Conservation (phyloP, 2,329 filamentous ascomycete genomes). For the Aspergillus bombycis region DNA sequence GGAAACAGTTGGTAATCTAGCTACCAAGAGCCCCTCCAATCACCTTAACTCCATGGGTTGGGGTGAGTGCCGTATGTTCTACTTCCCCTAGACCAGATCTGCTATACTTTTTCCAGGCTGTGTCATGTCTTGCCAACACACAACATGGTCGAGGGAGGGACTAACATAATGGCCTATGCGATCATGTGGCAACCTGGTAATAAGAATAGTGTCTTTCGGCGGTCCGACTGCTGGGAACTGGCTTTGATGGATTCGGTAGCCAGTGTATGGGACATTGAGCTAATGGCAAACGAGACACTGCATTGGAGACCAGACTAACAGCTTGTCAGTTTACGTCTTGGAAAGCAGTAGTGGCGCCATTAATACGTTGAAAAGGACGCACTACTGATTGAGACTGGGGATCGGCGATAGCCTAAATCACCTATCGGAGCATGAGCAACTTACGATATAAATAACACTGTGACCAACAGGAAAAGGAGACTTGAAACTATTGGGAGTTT, state of each 20-base stretch:
- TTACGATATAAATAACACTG: neutral
- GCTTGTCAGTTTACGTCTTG: neutral
- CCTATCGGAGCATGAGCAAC: accelerated
- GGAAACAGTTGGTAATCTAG: too few species aligned
- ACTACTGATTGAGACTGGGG: neutral
- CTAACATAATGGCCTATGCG: neutral
- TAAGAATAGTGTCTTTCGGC: neutral
- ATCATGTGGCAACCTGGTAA: neutral
- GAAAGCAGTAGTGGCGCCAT: neutral
- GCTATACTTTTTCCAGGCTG: neutral
- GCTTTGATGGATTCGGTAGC: neutral
- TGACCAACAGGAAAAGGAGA: neutral
- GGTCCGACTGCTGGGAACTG: neutral
- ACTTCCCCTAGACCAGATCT: neutral
- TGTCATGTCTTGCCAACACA: neutral
- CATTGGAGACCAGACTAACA: neutral
- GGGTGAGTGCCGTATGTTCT: too few species aligned
- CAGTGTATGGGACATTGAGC: accelerated
- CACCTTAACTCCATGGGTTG: too few species aligned
- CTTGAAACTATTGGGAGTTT: neutral
- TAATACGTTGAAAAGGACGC: neutral
- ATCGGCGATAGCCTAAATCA: neutral
- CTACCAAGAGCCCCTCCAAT: too few species aligned
- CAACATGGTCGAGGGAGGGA: neutral
- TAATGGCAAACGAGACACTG: neutral